phyloP scores from a whole-genome alignment of 176 grass and related monocot genomes.

The Oryza punctata region DNA sequence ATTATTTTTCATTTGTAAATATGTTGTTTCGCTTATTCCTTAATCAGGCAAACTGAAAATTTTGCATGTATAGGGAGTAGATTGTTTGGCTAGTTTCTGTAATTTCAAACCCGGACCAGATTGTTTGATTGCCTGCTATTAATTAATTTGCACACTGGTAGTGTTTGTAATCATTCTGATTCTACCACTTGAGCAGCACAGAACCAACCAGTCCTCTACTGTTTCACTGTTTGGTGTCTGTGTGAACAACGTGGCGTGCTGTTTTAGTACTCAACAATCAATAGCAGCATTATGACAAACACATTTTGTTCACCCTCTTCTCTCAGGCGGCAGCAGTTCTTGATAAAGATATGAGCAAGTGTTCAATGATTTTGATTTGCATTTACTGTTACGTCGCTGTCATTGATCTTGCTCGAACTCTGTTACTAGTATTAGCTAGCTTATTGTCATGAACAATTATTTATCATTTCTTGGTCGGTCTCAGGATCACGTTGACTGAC shows the following conservation, averaged over 20 bases:
- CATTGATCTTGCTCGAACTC: background rate
- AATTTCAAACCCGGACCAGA: too few species aligned
- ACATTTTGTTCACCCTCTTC: background rate
- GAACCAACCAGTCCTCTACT: background rate
- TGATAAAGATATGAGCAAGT: constrained; percentile 1
- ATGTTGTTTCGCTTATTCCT: too few species aligned
- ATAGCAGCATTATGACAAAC: background rate
- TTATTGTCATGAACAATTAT: constrained; percentile 18
- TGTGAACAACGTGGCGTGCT: constrained; percentile 2
- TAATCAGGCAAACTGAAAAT: too few species aligned
- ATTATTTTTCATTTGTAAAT: too few species aligned
- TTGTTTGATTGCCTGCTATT: too few species aligned
- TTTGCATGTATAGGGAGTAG: too few species aligned
- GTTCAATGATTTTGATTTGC: background rate
- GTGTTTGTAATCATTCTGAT: background rate
- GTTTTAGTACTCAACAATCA: background rate
- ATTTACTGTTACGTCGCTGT: constrained; percentile 8
- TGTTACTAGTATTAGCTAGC: background rate
- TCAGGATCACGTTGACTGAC: constrained; percentile 24
- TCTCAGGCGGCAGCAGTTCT: background rate
- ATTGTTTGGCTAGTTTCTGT: too few species aligned
- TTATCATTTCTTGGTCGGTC: constrained; percentile 11
- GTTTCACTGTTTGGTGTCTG: background rate
- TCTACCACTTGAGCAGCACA: background rate
- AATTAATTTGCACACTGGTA: background rate